Evolutionary conservation across 1,139 yeast species (phyloP), one percentile per base, ranked within the genome.

Genomic region (Tardiomyces depauwii): DNA sequence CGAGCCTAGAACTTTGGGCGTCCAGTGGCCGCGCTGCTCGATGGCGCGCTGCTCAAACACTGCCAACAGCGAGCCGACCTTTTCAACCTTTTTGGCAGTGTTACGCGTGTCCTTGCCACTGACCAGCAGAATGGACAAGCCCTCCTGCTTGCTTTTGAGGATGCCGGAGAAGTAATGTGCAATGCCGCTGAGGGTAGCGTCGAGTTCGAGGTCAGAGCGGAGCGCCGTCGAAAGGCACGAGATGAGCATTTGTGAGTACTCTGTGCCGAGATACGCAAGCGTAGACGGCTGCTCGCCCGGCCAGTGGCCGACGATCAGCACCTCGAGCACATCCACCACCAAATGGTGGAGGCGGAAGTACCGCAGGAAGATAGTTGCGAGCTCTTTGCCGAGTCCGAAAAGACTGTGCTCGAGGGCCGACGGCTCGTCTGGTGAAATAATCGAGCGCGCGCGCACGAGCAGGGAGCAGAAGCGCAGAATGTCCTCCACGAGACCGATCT

Each of bases 121-220:
- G 41, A 87, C 69, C 51, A 91, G 77, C 42, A 85, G 69, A 44
- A 85, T 83, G 0, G 95, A 74, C 28, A 89, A 66, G 0, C 97
- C 97, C 59, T 88, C 94, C 65, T 91, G 96, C 48, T 81, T 77
- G 39, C 55, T 49, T 9, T 86, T 80, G 52, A 76, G 77, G 72
- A 85, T 73, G 5, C 86, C 81, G 0, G 88, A 73, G 50, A 89
- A 77, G 53, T 87, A 84, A 47, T 76, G 78, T 56, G 84, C 84
- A 18, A 85, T 66, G 5, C 76, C 69, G 23, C 78, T 74, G 48
- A 82, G 74, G 40, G 82, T 67, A 14, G 63, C 64, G 49, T 74
- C 76, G 46, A 76, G 77, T 53, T 78, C 84, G 51, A 81, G 70
- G 1, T 76, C 69, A 53, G 77, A 77, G 32, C 75, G 74, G 53